Evolutionary conservation across 176 grass and related monocot genomes (phyloP), one percentile per base, ranked within the genome.

Genomic region (Secale cereale): DNA sequence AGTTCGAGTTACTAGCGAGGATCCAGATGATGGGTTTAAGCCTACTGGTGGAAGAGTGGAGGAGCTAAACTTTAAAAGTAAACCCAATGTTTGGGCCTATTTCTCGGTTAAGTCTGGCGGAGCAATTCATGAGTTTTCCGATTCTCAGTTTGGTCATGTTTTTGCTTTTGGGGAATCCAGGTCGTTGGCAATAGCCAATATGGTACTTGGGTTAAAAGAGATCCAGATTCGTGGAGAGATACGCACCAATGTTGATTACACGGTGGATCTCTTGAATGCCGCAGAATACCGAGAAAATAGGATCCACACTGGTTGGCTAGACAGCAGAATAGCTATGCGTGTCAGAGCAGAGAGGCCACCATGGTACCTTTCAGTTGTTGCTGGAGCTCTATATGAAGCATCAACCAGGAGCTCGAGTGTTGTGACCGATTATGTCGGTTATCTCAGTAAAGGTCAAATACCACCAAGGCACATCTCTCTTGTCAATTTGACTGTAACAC

Each of bases 21-120:
- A 99, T 89, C 97, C 97, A 82, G 97, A 99, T 92, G 97, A 99
- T 91, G 97, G 97, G 59, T 99, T 99, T 83, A 99, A 94, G 88
- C 97, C 97, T 78, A 99, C 93, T 30, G 88, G 97, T 69, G 97
- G 97, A 78, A 94, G 92, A 94, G 90, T 99, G 65, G 93, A 96
- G 90, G 97, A 99, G 80, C 72, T 99, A 64, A 99, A 81, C 90
- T 99, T 99, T 84, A 99, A 99, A 92, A 99, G 97, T 90, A 99
- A 99, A 79, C 97, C 97, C 67, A 99, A 95, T 85, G 91, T 89
- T 69, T 96, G 97, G 97, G 93, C 97, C 37, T 96, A 99, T 81
- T 99, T 98, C 88, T 98, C 97, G 28, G 94, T 99, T 75, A 99
- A 99, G 97, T 99, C 94, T 46, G 97, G 97, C 85, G 97, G 97